Conservation (phyloP, 768 basidiomycete species). For the Panaeolus papilionaceus region DNA sequence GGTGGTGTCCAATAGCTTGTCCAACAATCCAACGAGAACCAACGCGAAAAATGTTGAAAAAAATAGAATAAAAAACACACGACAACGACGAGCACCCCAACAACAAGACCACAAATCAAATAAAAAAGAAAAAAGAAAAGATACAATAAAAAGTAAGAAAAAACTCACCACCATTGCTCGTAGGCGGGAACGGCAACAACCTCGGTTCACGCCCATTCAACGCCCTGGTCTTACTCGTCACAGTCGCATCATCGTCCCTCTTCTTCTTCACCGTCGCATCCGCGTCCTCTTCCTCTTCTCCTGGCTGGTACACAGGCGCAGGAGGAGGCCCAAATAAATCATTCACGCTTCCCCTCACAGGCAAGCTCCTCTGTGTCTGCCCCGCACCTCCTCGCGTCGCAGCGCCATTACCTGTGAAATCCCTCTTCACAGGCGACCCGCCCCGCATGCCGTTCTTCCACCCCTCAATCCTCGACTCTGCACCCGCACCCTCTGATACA, state of each 20-base stretch:
- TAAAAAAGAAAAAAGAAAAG: not conserved
- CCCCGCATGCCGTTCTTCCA: not conserved
- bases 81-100: no score
- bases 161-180: slow-evolving; percentile 10
- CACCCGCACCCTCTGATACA: slow-evolving; percentile 16
- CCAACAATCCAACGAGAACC: no score
- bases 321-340: slow-evolving; percentile 22
- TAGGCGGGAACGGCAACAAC: slow-evolving; percentile 33
- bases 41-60: no score
- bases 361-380: slow-evolving; percentile 18
- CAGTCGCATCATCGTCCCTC: slow-evolving; percentile 28
- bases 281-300: slow-evolving; percentile 4
- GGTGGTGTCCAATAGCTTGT: no score
- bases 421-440: slow-evolving; percentile 19
- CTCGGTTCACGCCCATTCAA: slow-evolving; percentile 30
- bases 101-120: not conserved
- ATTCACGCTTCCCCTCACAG: slow-evolving; percentile 26
- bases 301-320: not conserved
- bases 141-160: no score
- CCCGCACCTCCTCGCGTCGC: not conserved
- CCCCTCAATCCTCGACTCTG: not conserved
- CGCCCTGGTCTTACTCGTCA: slow-evolving; percentile 23
- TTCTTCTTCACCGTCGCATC: slow-evolving; percentile 1
- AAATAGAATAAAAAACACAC: no score
- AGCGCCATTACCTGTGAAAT: not conserved